Evolutionary conservation across 2,329 filamentous ascomycete species (phyloP).

Genomic region (Alternaria novae-zelandiae): DNA sequence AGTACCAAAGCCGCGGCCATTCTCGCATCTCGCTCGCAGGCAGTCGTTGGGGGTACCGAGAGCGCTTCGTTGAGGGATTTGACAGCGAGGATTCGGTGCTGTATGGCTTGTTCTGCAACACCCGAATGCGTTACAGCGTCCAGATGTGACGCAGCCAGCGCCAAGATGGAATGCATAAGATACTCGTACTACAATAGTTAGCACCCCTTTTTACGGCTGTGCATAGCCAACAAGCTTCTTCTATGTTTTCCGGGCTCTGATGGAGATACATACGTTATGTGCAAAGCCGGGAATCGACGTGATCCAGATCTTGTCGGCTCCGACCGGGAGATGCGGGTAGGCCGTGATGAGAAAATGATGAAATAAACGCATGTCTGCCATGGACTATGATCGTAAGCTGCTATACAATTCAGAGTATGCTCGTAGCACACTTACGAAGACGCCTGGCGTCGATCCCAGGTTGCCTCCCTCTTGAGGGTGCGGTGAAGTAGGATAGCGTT

Average conservation of each 20-base stretch:
- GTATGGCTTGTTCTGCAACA: slow-evolving; percentile 65
- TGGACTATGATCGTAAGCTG: slow-evolving; percentile 33
- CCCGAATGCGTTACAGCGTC: slow-evolving; percentile 56
- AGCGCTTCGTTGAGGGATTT: slow-evolving; percentile 51
- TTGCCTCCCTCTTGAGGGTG: slow-evolving; percentile 36
- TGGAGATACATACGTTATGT: slow-evolving; percentile 60
- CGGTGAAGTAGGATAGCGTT: slow-evolving; percentile 26
- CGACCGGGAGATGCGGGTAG: slow-evolving; percentile 69
- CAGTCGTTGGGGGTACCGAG: slow-evolving; percentile 40
- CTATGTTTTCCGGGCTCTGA: not conserved
- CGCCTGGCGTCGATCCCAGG: slow-evolving; percentile 40
- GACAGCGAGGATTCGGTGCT: slow-evolving; percentile 70
- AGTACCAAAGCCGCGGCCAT: slow-evolving; percentile 47
- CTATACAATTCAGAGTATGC: slow-evolving; percentile 3
- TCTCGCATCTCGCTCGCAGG: slow-evolving; percentile 44
- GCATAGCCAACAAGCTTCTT: not conserved
- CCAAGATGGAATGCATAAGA: slow-evolving; percentile 74
- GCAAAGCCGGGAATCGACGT: slow-evolving; percentile 71
- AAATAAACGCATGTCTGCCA: slow-evolving; percentile 71
- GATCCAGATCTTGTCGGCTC: slow-evolving; percentile 70
- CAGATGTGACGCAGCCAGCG: slow-evolving; percentile 71
- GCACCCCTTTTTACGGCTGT: not conserved
- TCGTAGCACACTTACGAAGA: slow-evolving; percentile 37
- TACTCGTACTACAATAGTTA: slow-evolving; percentile 62
- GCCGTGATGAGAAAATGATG: slow-evolving; percentile 69